Conservation (phyloP, 306 rosid genomes). For the Pyrus pyrifolia region DNA sequence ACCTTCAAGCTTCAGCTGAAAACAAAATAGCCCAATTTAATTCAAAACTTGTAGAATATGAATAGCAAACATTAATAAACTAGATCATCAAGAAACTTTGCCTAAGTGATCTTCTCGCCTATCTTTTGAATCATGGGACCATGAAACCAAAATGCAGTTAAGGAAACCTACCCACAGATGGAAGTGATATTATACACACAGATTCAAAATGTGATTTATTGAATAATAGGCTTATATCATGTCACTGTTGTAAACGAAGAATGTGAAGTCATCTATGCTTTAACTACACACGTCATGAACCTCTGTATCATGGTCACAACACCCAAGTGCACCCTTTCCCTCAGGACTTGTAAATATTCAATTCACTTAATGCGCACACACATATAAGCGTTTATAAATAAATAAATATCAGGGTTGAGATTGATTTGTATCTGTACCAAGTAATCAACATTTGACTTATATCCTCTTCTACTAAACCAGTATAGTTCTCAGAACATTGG, state of each 20-base stretch:
- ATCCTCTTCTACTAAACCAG: not conserved
- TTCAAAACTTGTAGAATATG: not conserved
- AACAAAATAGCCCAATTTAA: constrained; percentile 8
- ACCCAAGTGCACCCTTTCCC: not conserved
- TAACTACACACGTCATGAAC: not conserved
- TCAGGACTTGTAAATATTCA: too few relatives aligned
- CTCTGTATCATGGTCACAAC: too few relatives aligned
- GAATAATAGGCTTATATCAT: not conserved
- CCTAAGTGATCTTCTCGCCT: not conserved
- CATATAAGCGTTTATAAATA: not conserved
- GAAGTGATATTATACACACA: not conserved
- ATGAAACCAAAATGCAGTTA: not conserved
- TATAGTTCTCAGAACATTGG: not conserved
- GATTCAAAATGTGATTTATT: not conserved
- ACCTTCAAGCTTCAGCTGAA: constrained; percentile 76
- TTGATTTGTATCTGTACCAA: not conserved
- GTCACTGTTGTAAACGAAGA: not conserved
- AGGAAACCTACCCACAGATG: not conserved
- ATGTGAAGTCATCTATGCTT: not conserved
- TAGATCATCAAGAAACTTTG: not conserved
- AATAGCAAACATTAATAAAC: not conserved
- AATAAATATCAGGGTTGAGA: not conserved
- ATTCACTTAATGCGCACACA: not conserved
- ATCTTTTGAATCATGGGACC: not conserved
- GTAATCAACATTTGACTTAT: not conserved